These are phyloP conservation scores for Mucor irregularis DNA, from an alignment of 371 early-diverging fungal species.

Conservation along the genomic window DNA sequence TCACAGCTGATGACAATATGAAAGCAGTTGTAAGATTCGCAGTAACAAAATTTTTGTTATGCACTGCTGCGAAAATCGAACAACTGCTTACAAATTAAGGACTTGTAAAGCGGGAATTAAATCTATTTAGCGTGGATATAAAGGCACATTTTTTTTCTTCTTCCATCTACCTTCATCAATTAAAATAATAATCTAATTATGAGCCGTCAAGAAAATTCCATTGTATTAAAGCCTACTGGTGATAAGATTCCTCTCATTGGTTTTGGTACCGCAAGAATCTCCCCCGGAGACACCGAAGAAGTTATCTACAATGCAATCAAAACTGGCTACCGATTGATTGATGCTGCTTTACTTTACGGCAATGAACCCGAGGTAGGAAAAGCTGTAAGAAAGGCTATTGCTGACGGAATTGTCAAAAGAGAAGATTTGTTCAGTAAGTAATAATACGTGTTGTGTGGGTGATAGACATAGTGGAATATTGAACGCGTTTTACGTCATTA, in stretches of 20 bases:
- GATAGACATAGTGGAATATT: background rate
- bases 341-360: conserved; percentile 51
- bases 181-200: background rate
- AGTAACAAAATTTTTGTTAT: too few species aligned
- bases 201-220: too few species aligned
- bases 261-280: conserved; percentile 46
- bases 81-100: too few species aligned
- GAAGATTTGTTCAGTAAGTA: conserved; percentile 52
- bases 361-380: conserved; percentile 75
- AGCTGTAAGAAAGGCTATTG: conserved; percentile 54
- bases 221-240: conserved; percentile 36
- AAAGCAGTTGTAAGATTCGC: too few species aligned
- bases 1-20: too few species aligned
- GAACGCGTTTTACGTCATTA: background rate
- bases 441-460: background rate
- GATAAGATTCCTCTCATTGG: conserved; percentile 51
- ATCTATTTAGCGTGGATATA: too few species aligned
- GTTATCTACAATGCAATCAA: conserved; percentile 55
- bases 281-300: conserved; percentile 31
- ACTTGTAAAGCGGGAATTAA: too few species aligned
- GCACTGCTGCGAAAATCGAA: too few species aligned
- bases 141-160: too few species aligned
- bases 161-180: background rate
- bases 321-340: conserved; percentile 48
- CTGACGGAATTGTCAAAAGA: conserved; percentile 62